Conservation (phyloP, 176 grass and related monocot species). For the Otatea glauca region DNA sequence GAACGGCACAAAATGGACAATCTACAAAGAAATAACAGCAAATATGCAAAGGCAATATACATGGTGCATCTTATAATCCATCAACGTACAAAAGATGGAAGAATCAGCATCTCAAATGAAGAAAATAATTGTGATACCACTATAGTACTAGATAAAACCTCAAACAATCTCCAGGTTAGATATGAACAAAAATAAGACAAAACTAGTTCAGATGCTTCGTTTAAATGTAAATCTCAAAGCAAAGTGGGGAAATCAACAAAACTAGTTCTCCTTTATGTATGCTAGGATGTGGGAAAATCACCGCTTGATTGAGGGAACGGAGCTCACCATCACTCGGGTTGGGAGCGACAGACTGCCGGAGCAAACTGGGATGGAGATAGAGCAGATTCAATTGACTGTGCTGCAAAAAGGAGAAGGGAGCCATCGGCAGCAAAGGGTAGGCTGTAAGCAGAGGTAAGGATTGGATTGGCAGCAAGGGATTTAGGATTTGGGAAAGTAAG, state of each 20-base stretch:
- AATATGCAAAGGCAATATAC: conserved; percentile 11
- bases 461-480: conserved; percentile 32
- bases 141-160: neutral
- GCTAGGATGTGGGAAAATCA: conserved; percentile 1
- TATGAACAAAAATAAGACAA: conserved; percentile 22
- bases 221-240: conserved; percentile 2
- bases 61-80: conserved; percentile 22
- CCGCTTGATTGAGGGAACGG: conserved; percentile 10
- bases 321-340: neutral
- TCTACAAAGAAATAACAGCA: conserved; percentile 28
- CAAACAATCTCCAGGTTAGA: conserved; percentile 24
- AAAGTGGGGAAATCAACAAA: too few relatives aligned
- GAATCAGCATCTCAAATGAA: conserved; percentile 7
- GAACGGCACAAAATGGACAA: conserved; percentile 38
- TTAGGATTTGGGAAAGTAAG: conserved; percentile 19
- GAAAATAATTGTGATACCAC: conserved; percentile 27
- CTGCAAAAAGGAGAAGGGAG: neutral
- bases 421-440: conserved; percentile 30
- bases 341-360: neutral
- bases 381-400: neutral
- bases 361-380: neutral
- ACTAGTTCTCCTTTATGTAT: neutral
- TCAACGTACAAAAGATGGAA: conserved; percentile 16
- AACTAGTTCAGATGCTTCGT: conserved; percentile 19
- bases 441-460: neutral